Evolutionary conservation across 164 flowering plant species (phyloP).

Genomic region (Vitis cinerea): DNA sequence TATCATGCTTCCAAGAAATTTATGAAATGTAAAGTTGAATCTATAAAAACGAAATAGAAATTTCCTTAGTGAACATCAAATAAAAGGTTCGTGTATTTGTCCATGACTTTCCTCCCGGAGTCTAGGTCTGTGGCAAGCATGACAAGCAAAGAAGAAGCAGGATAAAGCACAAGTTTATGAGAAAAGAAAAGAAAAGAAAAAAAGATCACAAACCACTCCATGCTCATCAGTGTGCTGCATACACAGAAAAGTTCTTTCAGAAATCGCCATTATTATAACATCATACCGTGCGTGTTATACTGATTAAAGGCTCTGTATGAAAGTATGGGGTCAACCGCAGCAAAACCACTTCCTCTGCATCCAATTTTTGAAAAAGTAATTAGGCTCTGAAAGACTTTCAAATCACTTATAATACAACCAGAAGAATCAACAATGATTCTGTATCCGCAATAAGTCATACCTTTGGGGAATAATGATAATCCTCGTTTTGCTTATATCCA

Average conservation of each 20-base stretch:
- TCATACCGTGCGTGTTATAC: too few relatives aligned
- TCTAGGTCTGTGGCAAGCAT: too few relatives aligned
- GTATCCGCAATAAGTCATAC: slow-evolving; percentile 8
- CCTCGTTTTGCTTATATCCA: slow-evolving; percentile 17
- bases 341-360: slow-evolving; percentile 59
- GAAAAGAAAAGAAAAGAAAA: not conserved
- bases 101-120: not conserved
- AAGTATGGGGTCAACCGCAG: slow-evolving; percentile 25
- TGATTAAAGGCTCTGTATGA: not conserved
- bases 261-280: too few relatives aligned
- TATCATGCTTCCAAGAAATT: too few relatives aligned
- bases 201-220: not conserved
- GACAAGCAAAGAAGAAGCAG: too few relatives aligned
- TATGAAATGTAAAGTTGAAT: too few relatives aligned
- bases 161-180: not conserved
- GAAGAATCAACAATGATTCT: not conserved
- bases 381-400: not conserved
- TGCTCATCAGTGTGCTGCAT: not conserved
- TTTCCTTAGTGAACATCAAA: too few relatives aligned
- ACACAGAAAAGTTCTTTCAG: not conserved
- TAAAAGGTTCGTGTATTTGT: too few relatives aligned
- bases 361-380: slow-evolving; percentile 1
- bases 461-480: slow-evolving; percentile 18
- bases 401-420: not conserved
- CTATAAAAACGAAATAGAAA: too few relatives aligned